Conservation (phyloP, 306 rosid species). For the Glycine tomentella region DNA sequence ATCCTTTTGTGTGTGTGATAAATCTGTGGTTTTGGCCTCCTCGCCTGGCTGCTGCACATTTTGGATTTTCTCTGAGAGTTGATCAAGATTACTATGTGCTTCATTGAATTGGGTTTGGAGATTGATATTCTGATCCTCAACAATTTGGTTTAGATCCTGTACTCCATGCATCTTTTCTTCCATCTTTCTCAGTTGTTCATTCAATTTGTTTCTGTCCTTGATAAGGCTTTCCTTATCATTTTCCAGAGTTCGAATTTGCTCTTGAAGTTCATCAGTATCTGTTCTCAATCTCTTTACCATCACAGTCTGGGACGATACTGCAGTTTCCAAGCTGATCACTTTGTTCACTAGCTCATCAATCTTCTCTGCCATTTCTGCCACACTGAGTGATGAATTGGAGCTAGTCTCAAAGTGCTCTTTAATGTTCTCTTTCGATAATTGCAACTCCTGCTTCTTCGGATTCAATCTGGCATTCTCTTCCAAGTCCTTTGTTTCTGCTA, state of each 20-base stretch:
- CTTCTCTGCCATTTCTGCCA: constrained; percentile 85
- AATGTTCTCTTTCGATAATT: constrained; percentile 55
- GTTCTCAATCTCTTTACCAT: constrained; percentile 64
- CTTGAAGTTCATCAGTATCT: constrained; percentile 80
- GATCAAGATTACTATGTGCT: constrained; percentile 62
- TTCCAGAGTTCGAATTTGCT: constrained; percentile 68
- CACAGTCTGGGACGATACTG: constrained; percentile 80
- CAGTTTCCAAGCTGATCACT: constrained; percentile 77
- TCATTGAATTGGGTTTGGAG: constrained; percentile 69
- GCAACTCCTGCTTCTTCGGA: constrained; percentile 59
- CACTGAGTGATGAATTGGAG: constrained; percentile 60
- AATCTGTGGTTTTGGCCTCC: constrained; percentile 49
- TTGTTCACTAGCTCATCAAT: constrained; percentile 82
- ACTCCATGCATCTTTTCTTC: constrained; percentile 64
- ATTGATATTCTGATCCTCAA: constrained; percentile 64
- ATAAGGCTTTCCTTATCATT: constrained; percentile 63
- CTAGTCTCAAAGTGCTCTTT: constrained; percentile 61
- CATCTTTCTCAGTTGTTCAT: constrained; percentile 65
- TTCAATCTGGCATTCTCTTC: constrained; percentile 43
- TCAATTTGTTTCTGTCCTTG: constrained; percentile 60
- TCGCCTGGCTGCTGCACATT: constrained; percentile 57
- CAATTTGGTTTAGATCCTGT: constrained; percentile 61
- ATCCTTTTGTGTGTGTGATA: constrained; percentile 38
- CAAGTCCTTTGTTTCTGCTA: constrained; percentile 30
- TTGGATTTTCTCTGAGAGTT: constrained; percentile 65